Percentiles rank a stretch among this genome's conserved stretches.
Conservation (phyloP, 1,139 yeast genomes). For the Debaryomyces singareniensis region DNA sequence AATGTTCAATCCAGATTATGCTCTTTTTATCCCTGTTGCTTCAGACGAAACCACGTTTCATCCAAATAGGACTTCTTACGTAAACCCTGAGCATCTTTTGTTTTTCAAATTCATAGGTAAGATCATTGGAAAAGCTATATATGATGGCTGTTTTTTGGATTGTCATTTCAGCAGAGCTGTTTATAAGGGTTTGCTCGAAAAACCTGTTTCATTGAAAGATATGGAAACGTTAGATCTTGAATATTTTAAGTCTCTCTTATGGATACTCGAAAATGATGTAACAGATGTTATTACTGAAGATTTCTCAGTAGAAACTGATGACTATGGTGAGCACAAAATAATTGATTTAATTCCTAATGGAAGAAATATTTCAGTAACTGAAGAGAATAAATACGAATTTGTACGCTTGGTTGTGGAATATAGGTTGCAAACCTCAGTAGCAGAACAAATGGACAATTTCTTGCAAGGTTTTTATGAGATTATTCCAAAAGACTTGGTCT, state of each 20-base stretch:
- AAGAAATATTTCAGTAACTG: constrained; percentile 78
- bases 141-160: constrained; percentile 80
- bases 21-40: constrained; percentile 85
- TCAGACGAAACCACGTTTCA: constrained; percentile 93
- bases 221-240: constrained; percentile 94
- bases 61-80: constrained; percentile 89
- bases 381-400: constrained; percentile 85
- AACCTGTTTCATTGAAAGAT: constrained; percentile 80
- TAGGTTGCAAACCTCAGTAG: constrained; percentile 73
- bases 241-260: constrained; percentile 82
- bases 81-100: constrained; percentile 87
- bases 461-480: constrained; percentile 86
- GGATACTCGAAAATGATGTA: constrained; percentile 97
- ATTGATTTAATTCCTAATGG: constrained; percentile 83
- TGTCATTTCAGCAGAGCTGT: constrained; percentile 96
- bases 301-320: constrained; percentile 89
- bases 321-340: constrained; percentile 81
- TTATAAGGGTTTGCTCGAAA: constrained; percentile 78
- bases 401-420: constrained; percentile 84
- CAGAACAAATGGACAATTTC: constrained; percentile 84
- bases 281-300: constrained; percentile 97
- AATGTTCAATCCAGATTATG: constrained; percentile 96
- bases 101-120: constrained; percentile 94
- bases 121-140: constrained; percentile 90
- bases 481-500: constrained; percentile 78